Base-by-base conservation (phyloP, 371 early-diverging fungal genomes). In the Actinomortierella ambigua region DNA sequence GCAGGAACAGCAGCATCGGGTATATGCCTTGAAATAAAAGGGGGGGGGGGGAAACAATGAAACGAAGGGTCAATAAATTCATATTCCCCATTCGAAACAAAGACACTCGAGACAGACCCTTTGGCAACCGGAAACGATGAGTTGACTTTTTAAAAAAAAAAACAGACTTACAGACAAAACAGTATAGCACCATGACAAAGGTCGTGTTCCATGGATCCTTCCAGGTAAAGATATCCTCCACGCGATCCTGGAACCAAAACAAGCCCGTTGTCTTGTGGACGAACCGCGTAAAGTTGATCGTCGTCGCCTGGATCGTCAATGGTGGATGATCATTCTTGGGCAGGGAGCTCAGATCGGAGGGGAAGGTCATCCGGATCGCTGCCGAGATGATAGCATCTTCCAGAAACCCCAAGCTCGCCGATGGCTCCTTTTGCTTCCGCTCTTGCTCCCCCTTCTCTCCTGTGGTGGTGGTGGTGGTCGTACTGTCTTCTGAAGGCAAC, bases 181-280 rank as follows among this genome's bases (percentile, higher is more conserved):
- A 65, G 46, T 76, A 78, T 23, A 75, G 54, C 4, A 78, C 78
- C 47, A 78, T 53, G 23, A 71, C 61, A 56, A 78, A 69, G 14
- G 63, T 49, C 3, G 76, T 78, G 59, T 75, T 76, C 57, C 76
- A 63, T 11, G 79, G 65, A 47, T 69, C 77, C 59, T 79, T 71
- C 79, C 79, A 79, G 23, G 64, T 66, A 15, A 79, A 51, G n/a
- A 79, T 53, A 56, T 79, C 63, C 28, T 76, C 77, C 22, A 73
- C 59, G 40, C 40, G 40, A 40, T 76, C 73, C 58, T 79, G 77
- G 49, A 76, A 63, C 59, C 59, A 68, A 34, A 71, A 73, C 39
- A 79, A 17, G 17, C 57, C 68, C 0, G 77, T 64, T 17, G 75
- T 68, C 59, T 69, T 76, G 61, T 79, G 77, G 0, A 79, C 79